Conservation (phyloP, 352 stramenopile genomes). For the Phytopythium litorale region DNA sequence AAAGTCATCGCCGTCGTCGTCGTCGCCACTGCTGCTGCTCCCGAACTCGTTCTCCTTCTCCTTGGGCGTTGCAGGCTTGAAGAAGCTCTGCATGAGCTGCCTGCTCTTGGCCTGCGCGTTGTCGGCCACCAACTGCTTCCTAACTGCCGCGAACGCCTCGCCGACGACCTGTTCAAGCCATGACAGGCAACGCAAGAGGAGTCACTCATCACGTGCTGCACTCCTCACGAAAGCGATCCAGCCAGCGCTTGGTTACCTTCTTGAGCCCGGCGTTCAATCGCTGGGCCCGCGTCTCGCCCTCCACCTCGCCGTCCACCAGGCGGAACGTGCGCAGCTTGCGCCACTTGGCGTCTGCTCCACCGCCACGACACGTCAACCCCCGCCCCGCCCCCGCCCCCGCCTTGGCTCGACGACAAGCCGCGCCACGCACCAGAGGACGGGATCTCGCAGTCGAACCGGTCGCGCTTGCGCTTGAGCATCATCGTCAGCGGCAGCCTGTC, state of each 20-base stretch:
- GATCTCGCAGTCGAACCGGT: conserved; percentile 49
- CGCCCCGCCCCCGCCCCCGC: neutral
- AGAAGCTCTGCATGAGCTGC: conserved; percentile 25
- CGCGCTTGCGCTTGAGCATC: conserved; percentile 65
- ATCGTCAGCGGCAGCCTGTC: conserved; percentile 57
- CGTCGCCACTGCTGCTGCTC: neutral
- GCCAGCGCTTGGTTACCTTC: conserved; percentile 17
- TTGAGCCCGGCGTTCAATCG: conserved; percentile 51
- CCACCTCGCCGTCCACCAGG: conserved; percentile 53
- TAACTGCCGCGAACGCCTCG: conserved; percentile 25
- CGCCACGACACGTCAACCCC: conserved; percentile 1
- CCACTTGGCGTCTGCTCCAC: conserved; percentile 52
- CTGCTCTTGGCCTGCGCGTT: conserved; percentile 22
- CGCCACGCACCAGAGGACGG: conserved; percentile 28
- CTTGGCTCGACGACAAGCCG: neutral
- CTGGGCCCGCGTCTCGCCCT: conserved; percentile 54
- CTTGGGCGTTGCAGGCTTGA: conserved; percentile 5
- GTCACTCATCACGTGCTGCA: neutral
- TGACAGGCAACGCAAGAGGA: neutral
- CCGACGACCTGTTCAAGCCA: conserved; percentile 12
- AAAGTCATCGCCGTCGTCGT: neutral
- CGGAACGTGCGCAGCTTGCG: conserved; percentile 72
- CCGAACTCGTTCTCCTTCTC: neutral
- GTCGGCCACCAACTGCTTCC: conserved; percentile 21
- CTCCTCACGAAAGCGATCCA: neutral